A percentile compares a stretch with the other conserved stretches of the same genome.
phyloP scores from a whole-genome alignment of 345 rosid genomes.

The Eucalyptus victrix region DNA sequence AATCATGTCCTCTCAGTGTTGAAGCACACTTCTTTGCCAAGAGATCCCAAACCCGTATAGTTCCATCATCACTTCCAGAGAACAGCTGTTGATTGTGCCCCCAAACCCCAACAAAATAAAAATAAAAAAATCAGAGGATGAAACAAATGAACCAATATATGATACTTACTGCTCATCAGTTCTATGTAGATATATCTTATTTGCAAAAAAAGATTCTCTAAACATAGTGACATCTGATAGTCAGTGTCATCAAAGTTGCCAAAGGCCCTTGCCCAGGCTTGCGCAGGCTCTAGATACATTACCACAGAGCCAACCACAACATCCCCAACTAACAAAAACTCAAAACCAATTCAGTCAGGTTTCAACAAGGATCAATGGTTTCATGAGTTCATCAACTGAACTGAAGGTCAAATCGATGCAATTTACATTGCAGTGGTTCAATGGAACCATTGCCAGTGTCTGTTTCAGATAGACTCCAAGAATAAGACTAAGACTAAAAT shows the following conservation, averaged over 20 bases:
- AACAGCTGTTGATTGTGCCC: constrained; percentile 33
- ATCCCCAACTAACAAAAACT: neutral
- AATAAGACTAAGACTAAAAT: neutral
- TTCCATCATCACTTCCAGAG: constrained; percentile 87
- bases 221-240: neutral
- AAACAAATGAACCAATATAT: neutral
- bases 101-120: neutral
- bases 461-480: neutral
- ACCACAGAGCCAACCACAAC: neutral
- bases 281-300: neutral
- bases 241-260: neutral
- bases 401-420: neutral
- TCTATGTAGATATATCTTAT: neutral
- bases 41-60: constrained; percentile 87
- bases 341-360: neutral
- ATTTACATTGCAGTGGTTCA: neutral
- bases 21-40: constrained; percentile 59
- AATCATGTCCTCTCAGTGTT: constrained; percentile 66
- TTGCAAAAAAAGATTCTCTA: neutral
- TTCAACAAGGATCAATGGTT: neutral
- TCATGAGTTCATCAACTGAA: neutral
- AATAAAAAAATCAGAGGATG: neutral
- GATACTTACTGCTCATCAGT: neutral
- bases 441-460: neutral
- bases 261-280: neutral